Base-by-base conservation (phyloP, 306 rosid genomes). In the Rosa persica region DNA sequence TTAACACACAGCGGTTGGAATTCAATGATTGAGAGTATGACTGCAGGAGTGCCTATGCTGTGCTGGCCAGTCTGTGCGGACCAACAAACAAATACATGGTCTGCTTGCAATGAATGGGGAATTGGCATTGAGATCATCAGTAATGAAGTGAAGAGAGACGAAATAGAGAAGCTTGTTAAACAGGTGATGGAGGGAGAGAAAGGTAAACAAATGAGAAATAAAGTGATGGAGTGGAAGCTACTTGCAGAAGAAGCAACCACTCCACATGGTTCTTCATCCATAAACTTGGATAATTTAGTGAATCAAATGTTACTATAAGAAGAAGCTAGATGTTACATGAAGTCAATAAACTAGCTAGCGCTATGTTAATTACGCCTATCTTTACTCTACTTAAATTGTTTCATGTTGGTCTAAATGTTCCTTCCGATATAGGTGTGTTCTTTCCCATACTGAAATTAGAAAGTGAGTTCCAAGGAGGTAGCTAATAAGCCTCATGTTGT, bases 401-500 rank as follows among this genome's bases (percentile, higher is more conserved):
- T 49, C 16, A 49, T 49, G n/a, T 49, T 49, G 54, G 36, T 30
- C 36, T 30, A 30, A 30, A 30, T 30, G 36, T 30, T 30, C 36
- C 36, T 30, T 30, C 36, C 36, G 3, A 30, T 30, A 30, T 30
- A 30, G 36, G 36, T 30, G 54, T 16, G 54, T 30, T 30, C 36
- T 30, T 4, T 49, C 54, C 1, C 15, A 48, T 17, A 48, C 19
- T 13, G 54, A 49, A 1, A 1, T 0, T 49, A 13, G 52, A 48
- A 49, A 49, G 16, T 49, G 54, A 49, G 54, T 49, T 30, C 36
- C 36, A 30, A 30, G 36, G 54, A 49, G 54, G 54, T 49, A 49
- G n/a, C 23, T 38, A 3, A 25, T n/a, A 71, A 23, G 40, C 43
- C 75, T 71, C 75, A 71, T 48, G 75, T 13, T 46, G 60, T 71